These are phyloP conservation scores for Lasiodiplodia citricola DNA, from an alignment of 2,329 filamentous ascomycete species.

Conservation along the genomic window DNA sequence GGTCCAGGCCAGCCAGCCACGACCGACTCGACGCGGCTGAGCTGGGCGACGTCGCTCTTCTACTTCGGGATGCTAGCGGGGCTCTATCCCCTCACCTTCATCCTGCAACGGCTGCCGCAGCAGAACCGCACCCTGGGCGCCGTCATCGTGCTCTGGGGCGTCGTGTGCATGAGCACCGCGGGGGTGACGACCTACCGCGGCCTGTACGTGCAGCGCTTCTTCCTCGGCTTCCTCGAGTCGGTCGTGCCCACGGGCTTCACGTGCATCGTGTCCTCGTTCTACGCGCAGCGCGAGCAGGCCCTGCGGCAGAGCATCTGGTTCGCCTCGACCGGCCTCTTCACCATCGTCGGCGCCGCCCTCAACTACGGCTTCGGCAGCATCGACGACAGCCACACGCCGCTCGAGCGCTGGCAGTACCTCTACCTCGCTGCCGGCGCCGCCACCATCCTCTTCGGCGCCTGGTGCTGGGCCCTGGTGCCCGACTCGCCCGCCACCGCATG, in stretches of 20 bases:
- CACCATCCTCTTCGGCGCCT: slow-evolving; percentile 68
- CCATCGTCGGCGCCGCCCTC: slow-evolving; percentile 33
- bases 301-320: slow-evolving; percentile 38
- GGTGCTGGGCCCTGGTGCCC: slow-evolving; percentile 67
- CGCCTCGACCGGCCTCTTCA: slow-evolving; percentile 35
- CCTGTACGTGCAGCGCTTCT: slow-evolving; percentile 62
- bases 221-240: slow-evolving; percentile 62
- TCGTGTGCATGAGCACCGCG: slow-evolving; percentile 71
- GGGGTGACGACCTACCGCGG: slow-evolving; percentile 65
- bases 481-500: slow-evolving; percentile 70
- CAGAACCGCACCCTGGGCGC: slow-evolving; percentile 67
- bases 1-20: slow-evolving; percentile 47
- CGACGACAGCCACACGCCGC: slow-evolving; percentile 31
- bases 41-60: slow-evolving; percentile 79
- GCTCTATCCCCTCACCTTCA: slow-evolving; percentile 74
- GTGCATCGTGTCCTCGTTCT: slow-evolving; percentile 54
- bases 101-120: slow-evolving; percentile 68
- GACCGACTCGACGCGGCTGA: slow-evolving; percentile 69
- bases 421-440: slow-evolving; percentile 69
- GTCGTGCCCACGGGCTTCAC: slow-evolving; percentile 64
- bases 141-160: slow-evolving; percentile 69
- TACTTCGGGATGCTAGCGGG: slow-evolving; percentile 81
- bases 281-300: slow-evolving; percentile 49
- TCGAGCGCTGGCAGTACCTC: slow-evolving; percentile 71
- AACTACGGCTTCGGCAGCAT: slow-evolving; percentile 43